These are phyloP conservation scores for Schizophyllum amplum DNA, from an alignment of 1,284 basidiomycete species.

Conservation along the genomic window DNA sequence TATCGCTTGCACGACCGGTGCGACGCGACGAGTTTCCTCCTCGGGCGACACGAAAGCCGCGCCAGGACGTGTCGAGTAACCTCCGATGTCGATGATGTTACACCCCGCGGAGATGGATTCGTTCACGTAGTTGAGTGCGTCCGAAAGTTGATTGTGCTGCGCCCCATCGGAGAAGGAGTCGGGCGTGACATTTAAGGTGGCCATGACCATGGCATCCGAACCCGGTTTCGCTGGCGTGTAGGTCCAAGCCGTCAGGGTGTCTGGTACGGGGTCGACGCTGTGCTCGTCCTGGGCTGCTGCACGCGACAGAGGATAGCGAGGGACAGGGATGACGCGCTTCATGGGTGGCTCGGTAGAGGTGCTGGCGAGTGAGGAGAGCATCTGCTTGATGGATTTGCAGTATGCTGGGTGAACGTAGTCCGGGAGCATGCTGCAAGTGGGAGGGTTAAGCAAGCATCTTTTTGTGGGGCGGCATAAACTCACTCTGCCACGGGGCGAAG, in stretches of 20 bases:
- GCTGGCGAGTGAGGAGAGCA: conserved; percentile 35
- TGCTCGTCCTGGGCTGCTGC: conserved; percentile 11
- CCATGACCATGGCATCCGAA: conserved; percentile 56
- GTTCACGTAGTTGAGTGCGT: conserved; percentile 42
- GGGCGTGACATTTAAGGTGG: conserved; percentile 90
- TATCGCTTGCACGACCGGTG: conserved; percentile 57
- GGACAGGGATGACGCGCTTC: conserved; percentile 61
- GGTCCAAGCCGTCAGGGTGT: conserved; percentile 49
- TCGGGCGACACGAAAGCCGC: conserved; percentile 60
- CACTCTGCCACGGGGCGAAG: conserved; percentile 84
- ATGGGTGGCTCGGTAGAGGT: conserved; percentile 36
- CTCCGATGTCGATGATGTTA: conserved; percentile 87
- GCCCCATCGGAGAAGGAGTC: conserved; percentile 96
- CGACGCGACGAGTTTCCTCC: conserved; percentile 73
- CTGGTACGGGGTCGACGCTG: conserved; percentile 27
- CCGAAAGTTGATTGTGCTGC: conserved; percentile 38
- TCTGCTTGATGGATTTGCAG: conserved; percentile 33
- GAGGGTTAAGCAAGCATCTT: conserved; percentile 1
- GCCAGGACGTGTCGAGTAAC: conserved; percentile 85
- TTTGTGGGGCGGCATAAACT: conserved; percentile 21
- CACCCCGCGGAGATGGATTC: conserved; percentile 48
- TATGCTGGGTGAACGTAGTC: conserved; percentile 56
- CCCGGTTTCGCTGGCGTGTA: conserved; percentile 34
- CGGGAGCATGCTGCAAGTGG: conserved; percentile 60
- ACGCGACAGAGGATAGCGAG: conserved; percentile 34